phyloP scores from a whole-genome alignment of 805 yeast species.

The Cyberlindnera amylophila region DNA sequence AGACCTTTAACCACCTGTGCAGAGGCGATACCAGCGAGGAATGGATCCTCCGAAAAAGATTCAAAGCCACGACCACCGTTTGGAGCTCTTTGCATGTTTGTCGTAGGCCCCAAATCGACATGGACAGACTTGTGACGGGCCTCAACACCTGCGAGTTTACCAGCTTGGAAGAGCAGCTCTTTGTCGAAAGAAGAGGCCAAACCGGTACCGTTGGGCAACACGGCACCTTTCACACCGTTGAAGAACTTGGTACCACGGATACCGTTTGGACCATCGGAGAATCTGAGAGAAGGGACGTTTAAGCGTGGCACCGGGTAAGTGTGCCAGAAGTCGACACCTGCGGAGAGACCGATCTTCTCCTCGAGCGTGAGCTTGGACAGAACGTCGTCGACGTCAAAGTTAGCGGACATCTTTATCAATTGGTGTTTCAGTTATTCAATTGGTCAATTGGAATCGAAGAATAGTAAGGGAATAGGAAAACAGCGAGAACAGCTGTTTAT shows the following conservation, averaged over 20 bases:
- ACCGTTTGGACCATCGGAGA: constrained; percentile 62
- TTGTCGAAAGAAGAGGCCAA: constrained; percentile 54
- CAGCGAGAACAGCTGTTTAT: background rate
- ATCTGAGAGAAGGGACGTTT: constrained; percentile 41
- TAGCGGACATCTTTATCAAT: constrained; percentile 5
- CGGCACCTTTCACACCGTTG: constrained; percentile 48
- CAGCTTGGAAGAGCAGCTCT: constrained; percentile 43
- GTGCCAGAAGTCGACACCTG: constrained; percentile 47
- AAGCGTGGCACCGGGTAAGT: constrained; percentile 32
- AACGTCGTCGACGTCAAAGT: constrained; percentile 19
- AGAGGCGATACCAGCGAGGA: constrained; percentile 42
- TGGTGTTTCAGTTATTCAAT: too few relatives aligned
- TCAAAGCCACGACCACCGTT: constrained; percentile 64
- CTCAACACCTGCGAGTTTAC: constrained; percentile 49
- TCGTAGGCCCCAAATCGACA: constrained; percentile 44
- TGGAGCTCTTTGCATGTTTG: constrained; percentile 54
- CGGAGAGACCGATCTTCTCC: constrained; percentile 16
- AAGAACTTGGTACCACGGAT: constrained; percentile 55
- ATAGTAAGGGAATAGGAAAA: too few relatives aligned
- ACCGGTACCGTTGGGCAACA: constrained; percentile 56
- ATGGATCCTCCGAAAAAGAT: constrained; percentile 59
- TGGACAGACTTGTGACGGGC: constrained; percentile 51
- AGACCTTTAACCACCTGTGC: constrained; percentile 49
- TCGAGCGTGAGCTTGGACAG: constrained; percentile 12
- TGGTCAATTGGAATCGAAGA: too few relatives aligned